phyloP scores from a whole-genome alignment of 2,329 filamentous ascomycete genomes.

The Microsporum canis region DNA sequence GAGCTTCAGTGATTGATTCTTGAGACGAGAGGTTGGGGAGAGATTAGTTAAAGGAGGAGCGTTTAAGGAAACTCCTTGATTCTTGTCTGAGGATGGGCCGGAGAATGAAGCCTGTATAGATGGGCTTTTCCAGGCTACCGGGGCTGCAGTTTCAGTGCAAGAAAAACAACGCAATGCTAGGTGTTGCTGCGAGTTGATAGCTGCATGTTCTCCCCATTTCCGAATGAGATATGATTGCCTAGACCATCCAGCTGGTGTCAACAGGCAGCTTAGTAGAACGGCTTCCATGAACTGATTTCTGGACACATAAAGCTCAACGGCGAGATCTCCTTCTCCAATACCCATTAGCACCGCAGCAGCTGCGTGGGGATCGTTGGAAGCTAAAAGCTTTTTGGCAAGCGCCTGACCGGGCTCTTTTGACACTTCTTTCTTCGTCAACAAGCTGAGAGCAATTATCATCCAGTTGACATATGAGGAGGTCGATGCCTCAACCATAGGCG shows the following conservation, averaged over 20 bases:
- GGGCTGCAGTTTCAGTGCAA: slow-evolving; percentile 73
- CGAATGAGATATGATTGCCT: slow-evolving; percentile 76
- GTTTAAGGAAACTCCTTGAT: slow-evolving; percentile 29
- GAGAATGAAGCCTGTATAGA: slow-evolving; percentile 54
- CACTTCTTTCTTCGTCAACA: slow-evolving; percentile 65
- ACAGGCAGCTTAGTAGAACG: slow-evolving; percentile 71
- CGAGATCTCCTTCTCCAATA: slow-evolving; percentile 84
- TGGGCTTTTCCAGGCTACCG: slow-evolving; percentile 80
- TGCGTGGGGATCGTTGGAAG: slow-evolving; percentile 81
- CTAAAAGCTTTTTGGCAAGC: slow-evolving; percentile 80
- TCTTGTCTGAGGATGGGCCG: slow-evolving; percentile 36
- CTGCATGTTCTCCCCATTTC: slow-evolving; percentile 89
- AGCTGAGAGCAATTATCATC: slow-evolving; percentile 88
- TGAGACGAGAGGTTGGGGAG: slow-evolving; percentile 51
- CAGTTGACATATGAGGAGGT: slow-evolving; percentile 91
- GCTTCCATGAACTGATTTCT: slow-evolving; percentile 89
- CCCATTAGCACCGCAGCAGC: slow-evolving; percentile 88
- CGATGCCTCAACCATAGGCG: slow-evolving; percentile 60
- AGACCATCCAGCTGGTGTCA: slow-evolving; percentile 79
- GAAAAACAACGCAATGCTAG: slow-evolving; percentile 88
- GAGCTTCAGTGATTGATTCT: slow-evolving; percentile 74
- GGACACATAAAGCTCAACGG: slow-evolving; percentile 90
- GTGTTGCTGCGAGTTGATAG: slow-evolving; percentile 76
- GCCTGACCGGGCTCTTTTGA: slow-evolving; percentile 84
- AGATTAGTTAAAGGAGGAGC: slow-evolving; percentile 51